Evolutionary conservation across 192 early-diverging fungal species (phyloP).

Genomic region (Coemansia sp.): DNA sequence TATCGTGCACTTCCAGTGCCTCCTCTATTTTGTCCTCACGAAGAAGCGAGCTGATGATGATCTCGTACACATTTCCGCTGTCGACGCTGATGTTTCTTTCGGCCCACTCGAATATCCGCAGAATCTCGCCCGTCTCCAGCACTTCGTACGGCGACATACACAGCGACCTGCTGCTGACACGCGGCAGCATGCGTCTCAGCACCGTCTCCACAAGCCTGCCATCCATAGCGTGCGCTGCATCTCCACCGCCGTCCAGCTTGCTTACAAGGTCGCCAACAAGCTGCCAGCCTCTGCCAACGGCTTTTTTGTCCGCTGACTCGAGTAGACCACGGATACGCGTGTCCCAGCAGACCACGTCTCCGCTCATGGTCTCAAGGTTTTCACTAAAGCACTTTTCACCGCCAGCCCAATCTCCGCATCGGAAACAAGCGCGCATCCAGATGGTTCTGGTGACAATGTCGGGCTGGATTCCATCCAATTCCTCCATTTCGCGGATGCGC

Average conservation of each 20-base stretch:
- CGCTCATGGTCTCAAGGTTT: constrained; percentile 7
- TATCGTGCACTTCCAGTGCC: constrained; percentile 31
- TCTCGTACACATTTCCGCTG: constrained; percentile 17
- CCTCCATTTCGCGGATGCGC: constrained; percentile 24
- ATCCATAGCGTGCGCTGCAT: constrained; percentile 4
- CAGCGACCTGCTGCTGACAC: not conserved
- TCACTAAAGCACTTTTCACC: constrained; percentile 22
- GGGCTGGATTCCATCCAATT: constrained; percentile 10
- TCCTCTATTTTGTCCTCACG: constrained; percentile 3
- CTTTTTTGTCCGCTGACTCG: not conserved
- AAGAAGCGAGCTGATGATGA: constrained; percentile 27
- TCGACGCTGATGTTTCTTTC: constrained; percentile 13
- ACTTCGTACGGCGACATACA: constrained; percentile 6
- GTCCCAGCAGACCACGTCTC: constrained; percentile 43
- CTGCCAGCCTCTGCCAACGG: constrained; percentile 32
- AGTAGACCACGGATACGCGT: constrained; percentile 31
- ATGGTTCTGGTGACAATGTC: constrained; percentile 35
- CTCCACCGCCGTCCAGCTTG: not conserved
- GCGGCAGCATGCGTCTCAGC: constrained; percentile 18
- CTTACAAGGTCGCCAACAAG: constrained; percentile 27
- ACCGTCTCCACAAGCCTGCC: constrained; percentile 33
- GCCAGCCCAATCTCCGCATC: constrained; percentile 17
- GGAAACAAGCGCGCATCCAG: constrained; percentile 51
- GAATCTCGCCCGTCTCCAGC: constrained; percentile 5
- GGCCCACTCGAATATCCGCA: constrained; percentile 20